These are phyloP conservation scores for Vaccinium corymbosum DNA, from an alignment of 148 eudicot species.

Conservation along the genomic window DNA sequence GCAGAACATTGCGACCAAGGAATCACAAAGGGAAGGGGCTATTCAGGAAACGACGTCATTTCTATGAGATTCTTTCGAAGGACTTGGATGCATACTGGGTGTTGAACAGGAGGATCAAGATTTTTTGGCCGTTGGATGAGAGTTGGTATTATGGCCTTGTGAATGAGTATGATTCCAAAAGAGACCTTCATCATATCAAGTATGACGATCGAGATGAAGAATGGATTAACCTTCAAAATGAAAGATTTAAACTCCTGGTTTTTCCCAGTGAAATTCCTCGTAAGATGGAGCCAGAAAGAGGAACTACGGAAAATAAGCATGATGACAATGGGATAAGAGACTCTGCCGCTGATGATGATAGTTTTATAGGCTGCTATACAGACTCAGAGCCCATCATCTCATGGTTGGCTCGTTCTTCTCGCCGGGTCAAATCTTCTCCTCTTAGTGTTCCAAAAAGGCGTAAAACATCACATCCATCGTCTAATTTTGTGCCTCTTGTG, in stretches of 20 bases:
- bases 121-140: conserved; percentile 94
- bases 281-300: conserved; percentile 30
- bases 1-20: conserved; percentile 60
- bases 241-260: conserved; percentile 81
- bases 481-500: conserved; percentile 28
- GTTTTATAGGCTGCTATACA: conserved; percentile 27
- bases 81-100: conserved; percentile 70
- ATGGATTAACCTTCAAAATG: conserved; percentile 76
- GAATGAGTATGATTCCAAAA: conserved; percentile 57
- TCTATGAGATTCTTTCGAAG: conserved; percentile 56
- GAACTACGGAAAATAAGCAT: conserved; percentile 20
- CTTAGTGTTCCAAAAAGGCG: conserved; percentile 43
- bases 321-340: conserved; percentile 19
- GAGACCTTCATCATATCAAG: conserved; percentile 72
- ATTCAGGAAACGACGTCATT: conserved; percentile 63
- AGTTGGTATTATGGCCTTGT: conserved; percentile 89
- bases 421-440: conserved; percentile 44
- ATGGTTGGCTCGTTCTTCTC: conserved; percentile 71
- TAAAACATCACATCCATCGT: conserved; percentile 27
- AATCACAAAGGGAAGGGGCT: conserved; percentile 45
- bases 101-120: conserved; percentile 69
- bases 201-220: conserved; percentile 94
- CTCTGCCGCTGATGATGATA: conserved; percentile 30
- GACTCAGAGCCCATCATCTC: conserved; percentile 88
- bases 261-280: conserved; percentile 75